These are phyloP conservation scores for Fusarium duplospermum DNA, from an alignment of 2,329 filamentous ascomycete species.

Conservation along the genomic window DNA sequence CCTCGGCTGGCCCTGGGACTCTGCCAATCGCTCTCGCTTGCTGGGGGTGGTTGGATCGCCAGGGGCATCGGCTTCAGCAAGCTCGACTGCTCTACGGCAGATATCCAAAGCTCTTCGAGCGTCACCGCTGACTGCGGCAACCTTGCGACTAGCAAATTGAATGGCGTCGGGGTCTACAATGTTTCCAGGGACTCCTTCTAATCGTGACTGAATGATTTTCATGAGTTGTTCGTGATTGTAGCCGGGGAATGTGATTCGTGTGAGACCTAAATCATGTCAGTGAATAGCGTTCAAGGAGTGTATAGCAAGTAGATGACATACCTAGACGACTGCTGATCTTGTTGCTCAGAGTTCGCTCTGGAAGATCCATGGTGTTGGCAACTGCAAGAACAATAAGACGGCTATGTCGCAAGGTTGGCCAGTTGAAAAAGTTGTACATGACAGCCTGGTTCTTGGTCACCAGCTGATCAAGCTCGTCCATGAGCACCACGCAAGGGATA, in stretches of 20 bases:
- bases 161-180: slow-evolving; percentile 94
- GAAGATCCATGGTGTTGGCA: slow-evolving; percentile 98
- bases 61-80: slow-evolving; percentile 80
- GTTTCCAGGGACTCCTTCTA: slow-evolving; percentile 87
- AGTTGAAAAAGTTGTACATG: slow-evolving; percentile 99
- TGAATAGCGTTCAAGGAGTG: not conserved
- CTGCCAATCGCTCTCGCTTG: slow-evolving; percentile 54
- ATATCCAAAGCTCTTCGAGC: slow-evolving; percentile 94
- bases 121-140: slow-evolving; percentile 95
- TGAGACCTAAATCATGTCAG: slow-evolving; percentile 67
- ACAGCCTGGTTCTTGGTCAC: slow-evolving; percentile 99
- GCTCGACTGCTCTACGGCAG: slow-evolving; percentile 92
- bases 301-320: slow-evolving; percentile 42
- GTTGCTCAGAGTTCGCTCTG: slow-evolving; percentile 95
- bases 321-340: slow-evolving; percentile 94
- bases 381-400: slow-evolving; percentile 95
- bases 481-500: slow-evolving; percentile 94
- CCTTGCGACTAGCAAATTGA: slow-evolving; percentile 96
- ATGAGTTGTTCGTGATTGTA: slow-evolving; percentile 98
- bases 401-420: slow-evolving; percentile 92
- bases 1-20: slow-evolving; percentile 42
- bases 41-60: slow-evolving; percentile 70
- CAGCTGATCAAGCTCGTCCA: slow-evolving; percentile 98
- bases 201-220: slow-evolving; percentile 94
- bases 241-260: slow-evolving; percentile 94